phyloP scores from a whole-genome alignment of 495 filamentous ascomycete species.

The Letharia columbiana region DNA sequence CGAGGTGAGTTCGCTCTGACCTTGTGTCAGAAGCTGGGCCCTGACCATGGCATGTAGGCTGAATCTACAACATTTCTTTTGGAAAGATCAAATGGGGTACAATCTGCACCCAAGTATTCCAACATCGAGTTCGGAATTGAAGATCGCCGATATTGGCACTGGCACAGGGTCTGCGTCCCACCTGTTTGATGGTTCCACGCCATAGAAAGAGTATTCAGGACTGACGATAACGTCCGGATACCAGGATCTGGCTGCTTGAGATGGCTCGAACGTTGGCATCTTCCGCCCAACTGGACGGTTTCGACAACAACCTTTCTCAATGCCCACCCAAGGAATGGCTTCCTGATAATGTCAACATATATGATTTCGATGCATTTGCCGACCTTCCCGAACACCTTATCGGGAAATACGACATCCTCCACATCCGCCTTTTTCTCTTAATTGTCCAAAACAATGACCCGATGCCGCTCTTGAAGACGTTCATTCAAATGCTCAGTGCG shows the following conservation, averaged over 20 bases:
- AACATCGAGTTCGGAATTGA: neutral
- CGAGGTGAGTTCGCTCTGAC: too few species aligned
- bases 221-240: neutral
- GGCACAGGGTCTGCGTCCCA: neutral
- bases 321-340: neutral
- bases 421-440: neutral
- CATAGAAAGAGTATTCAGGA: neutral
- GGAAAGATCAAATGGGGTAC: neutral
- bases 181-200: too few species aligned
- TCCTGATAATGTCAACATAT: neutral
- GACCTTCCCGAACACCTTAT: neutral
- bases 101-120: neutral
- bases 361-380: neutral
- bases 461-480: neutral
- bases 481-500: too few species aligned
- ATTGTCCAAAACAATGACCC: neutral
- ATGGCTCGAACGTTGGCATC: neutral
- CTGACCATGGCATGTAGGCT: neutral
- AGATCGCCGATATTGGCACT: neutral
- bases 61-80: neutral
- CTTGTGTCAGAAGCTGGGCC: too few species aligned
- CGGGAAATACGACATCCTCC: neutral
- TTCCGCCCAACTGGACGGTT: neutral
- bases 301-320: neutral
- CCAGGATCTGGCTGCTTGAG: neutral